Evolutionary conservation across 2,329 filamentous ascomycete genomes (phyloP).

Genomic region (Fusarium secorum): DNA sequence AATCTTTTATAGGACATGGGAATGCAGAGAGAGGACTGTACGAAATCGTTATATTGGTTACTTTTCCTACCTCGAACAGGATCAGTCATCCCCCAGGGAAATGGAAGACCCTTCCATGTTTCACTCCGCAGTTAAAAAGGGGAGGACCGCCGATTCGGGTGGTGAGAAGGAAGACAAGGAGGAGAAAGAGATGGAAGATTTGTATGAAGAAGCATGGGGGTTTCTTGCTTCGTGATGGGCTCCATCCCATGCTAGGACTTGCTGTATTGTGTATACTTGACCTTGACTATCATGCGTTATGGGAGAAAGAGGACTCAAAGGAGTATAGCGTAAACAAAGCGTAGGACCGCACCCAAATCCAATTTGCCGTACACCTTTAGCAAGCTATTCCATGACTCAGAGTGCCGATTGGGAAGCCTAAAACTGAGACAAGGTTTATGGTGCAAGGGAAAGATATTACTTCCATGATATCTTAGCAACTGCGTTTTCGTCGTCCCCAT

Average conservation of each 20-base stretch:
- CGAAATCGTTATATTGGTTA: not conserved
- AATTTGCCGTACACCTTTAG: not conserved
- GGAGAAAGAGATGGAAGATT: not conserved
- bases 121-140: not conserved
- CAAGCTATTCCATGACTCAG: not conserved
- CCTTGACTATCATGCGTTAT: not conserved
- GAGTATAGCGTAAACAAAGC: not conserved
- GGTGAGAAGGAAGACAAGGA: not conserved
- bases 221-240: accelerated
- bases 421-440: not conserved
- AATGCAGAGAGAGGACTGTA: not conserved
- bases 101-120: no score
- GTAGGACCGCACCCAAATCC: not conserved
- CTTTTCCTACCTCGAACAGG: not conserved
- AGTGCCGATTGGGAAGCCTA: not conserved
- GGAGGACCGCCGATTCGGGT: not conserved
- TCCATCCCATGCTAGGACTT: not conserved
- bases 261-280: not conserved
- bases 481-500: not conserved
- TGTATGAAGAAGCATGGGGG: not conserved
- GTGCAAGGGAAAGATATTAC: not conserved
- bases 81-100: not conserved
- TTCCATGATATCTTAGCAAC: not conserved
- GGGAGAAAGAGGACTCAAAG: not conserved
- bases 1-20: not conserved